A percentile compares a stretch with the other conserved stretches of the same genome.
Conservation (phyloP, 768 basidiomycete genomes). For the Macrolepiota albuminosa region DNA sequence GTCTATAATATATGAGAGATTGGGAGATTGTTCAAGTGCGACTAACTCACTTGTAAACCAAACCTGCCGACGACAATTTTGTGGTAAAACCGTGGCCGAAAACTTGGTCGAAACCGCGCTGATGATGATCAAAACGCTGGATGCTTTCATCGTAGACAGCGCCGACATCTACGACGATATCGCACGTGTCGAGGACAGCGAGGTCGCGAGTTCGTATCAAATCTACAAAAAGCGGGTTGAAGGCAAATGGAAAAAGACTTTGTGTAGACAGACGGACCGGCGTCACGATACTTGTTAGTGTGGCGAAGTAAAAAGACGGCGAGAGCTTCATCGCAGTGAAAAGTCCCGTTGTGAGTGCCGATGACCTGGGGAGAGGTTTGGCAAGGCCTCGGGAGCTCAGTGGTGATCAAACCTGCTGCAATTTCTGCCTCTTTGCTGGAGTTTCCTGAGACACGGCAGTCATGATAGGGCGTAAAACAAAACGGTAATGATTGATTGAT, state of each 20-base stretch:
- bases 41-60: conserved; percentile 92
- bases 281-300: conserved; percentile 69
- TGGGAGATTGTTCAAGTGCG: neutral
- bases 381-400: neutral
- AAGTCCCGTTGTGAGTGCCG: conserved; percentile 93
- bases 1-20: conserved; percentile 38
- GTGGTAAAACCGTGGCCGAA: conserved; percentile 87
- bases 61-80: conserved; percentile 88
- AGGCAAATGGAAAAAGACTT: neutral
- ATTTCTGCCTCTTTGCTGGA: conserved; percentile 35
- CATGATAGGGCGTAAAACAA: conserved; percentile 11
- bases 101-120: conserved; percentile 85
- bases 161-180: conserved; percentile 96
- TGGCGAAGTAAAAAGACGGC: conserved; percentile 86
- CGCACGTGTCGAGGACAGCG: conserved; percentile 66
- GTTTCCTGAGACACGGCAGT: conserved; percentile 17
- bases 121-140: conserved; percentile 92
- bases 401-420: conserved; percentile 24
- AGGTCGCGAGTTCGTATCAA: conserved; percentile 75
- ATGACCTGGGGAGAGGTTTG: conserved; percentile 51
- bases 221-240: conserved; percentile 27
- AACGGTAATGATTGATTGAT: neutral
- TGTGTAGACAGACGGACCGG: conserved; percentile 43
- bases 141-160: conserved; percentile 80
- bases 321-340: conserved; percentile 96